A percentile compares a stretch with the other conserved stretches of the same genome.
These are phyloP conservation scores for Zygosaccharomyces bisporus DNA, from an alignment of 805 yeast genomes.

Conservation along the genomic window DNA sequence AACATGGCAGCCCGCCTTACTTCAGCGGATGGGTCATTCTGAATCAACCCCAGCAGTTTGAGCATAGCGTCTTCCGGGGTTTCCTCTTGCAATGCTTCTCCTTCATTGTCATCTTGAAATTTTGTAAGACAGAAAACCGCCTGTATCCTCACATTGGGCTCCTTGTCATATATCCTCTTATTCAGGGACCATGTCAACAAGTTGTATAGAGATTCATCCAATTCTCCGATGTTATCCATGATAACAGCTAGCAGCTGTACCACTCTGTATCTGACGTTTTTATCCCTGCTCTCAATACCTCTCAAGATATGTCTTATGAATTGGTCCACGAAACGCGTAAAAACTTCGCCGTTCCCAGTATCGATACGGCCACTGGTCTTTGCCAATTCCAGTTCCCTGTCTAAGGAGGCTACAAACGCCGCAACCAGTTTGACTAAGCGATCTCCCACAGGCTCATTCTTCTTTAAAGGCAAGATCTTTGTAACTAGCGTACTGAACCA, in stretches of 20 bases:
- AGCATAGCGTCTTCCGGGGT: constrained; percentile 46
- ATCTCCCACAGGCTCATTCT: constrained; percentile 69
- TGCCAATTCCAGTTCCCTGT: constrained; percentile 25
- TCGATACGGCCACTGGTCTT: constrained; percentile 26
- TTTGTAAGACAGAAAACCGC: constrained; percentile 77
- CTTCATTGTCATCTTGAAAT: constrained; percentile 59
- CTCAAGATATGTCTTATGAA: constrained; percentile 64
- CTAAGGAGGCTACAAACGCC: constrained; percentile 51
- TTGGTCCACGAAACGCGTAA: constrained; percentile 53
- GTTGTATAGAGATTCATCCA: constrained; percentile 68
- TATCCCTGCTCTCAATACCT: constrained; percentile 75
- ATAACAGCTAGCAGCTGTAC: constrained; percentile 70
- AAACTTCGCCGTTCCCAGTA: constrained; percentile 42
- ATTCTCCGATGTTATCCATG: constrained; percentile 67
- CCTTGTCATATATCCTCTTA: constrained; percentile 69
- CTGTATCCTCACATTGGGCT: constrained; percentile 73
- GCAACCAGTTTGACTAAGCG: constrained; percentile 66
- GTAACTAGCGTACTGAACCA: constrained; percentile 60
- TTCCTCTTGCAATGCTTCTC: constrained; percentile 32
- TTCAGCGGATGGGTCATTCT: constrained; percentile 80
- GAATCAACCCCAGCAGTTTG: constrained; percentile 49
- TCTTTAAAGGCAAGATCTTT: constrained; percentile 62
- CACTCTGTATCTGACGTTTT: constrained; percentile 73
- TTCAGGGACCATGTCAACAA: constrained; percentile 57
- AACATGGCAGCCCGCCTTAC: constrained; percentile 81